Conservation (phyloP, 139 green algal species). For the Ettlia oleoabundans region DNA sequence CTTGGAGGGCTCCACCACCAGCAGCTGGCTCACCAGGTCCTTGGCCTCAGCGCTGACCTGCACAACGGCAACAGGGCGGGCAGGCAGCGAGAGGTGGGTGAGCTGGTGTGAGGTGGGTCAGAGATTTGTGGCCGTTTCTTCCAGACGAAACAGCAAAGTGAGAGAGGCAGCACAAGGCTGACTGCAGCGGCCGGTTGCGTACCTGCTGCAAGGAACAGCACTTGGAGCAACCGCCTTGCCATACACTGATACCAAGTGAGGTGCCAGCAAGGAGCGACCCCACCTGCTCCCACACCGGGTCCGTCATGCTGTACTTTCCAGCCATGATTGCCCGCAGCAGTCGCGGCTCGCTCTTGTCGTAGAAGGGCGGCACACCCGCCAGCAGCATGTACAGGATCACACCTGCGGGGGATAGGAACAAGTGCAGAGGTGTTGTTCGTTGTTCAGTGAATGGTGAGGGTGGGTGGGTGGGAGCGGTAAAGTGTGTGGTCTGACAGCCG, state of each 20-base stretch:
- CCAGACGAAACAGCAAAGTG: too few species aligned
- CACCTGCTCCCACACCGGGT: constrained; percentile 84
- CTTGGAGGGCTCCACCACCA: constrained; percentile 17
- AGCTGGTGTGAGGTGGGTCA: too few species aligned
- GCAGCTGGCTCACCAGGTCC: constrained; percentile 22
- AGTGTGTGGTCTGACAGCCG: too few species aligned
- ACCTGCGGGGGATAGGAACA: constrained; percentile 66
- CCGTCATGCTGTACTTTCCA: constrained; percentile 73
- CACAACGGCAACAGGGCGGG: background rate
- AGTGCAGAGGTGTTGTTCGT: background rate
- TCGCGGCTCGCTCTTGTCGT: constrained; percentile 81
- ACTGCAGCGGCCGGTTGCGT: too few species aligned
- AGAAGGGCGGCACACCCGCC: constrained; percentile 36
- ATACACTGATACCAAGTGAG: background rate
- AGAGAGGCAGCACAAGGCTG: too few species aligned
- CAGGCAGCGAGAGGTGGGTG: too few species aligned
- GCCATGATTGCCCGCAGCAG: constrained; percentile 86
- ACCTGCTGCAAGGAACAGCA: background rate
- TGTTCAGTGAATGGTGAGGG: background rate
- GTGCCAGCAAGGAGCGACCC: constrained; percentile 23
- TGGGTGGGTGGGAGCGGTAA: background rate
- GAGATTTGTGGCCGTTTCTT: too few species aligned
- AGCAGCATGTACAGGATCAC: constrained; percentile 38
- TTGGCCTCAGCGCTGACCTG: constrained; percentile 26
- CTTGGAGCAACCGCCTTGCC: background rate